A percentile compares a stretch with the other conserved stretches of the same genome.
These are phyloP conservation scores for Eucalyptus sp. DNA, from an alignment of 345 rosid species.

Conservation along the genomic window DNA sequence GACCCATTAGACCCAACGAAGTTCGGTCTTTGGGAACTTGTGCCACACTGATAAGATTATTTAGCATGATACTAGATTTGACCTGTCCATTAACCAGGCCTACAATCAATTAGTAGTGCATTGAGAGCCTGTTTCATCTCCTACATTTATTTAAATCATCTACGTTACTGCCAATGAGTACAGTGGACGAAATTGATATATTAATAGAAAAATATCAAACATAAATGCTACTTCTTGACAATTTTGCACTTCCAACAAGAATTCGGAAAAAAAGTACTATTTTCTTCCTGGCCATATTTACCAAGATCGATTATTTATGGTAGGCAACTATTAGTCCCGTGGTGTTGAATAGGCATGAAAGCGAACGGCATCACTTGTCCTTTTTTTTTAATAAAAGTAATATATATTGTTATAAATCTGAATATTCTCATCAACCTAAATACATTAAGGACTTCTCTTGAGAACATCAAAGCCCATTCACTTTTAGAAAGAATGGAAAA, in stretches of 20 bases:
- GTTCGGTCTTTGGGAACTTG: not conserved
- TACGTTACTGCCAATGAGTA: not conserved
- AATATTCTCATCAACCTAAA: not conserved
- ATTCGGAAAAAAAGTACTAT: not conserved
- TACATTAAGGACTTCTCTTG: not conserved
- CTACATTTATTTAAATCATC: not conserved
- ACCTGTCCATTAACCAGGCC: not conserved
- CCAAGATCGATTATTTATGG: not conserved
- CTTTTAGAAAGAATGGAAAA: not conserved
- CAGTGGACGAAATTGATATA: not conserved
- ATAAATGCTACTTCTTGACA: not conserved
- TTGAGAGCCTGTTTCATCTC: not conserved
- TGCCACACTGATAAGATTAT: not conserved
- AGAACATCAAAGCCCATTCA: not conserved
- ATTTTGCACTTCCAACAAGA: not conserved
- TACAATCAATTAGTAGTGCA: not conserved
- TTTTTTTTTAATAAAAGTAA: not conserved
- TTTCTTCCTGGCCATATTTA: not conserved
- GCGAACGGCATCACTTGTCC: not conserved
- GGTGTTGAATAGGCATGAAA: not conserved
- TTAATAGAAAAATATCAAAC: not conserved
- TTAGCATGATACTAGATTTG: not conserved
- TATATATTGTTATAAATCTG: not conserved
- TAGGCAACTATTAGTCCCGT: not conserved
- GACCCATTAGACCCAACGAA: not conserved